Conservation (phyloP, 257 asterid species). For the Striga asiatica region DNA sequence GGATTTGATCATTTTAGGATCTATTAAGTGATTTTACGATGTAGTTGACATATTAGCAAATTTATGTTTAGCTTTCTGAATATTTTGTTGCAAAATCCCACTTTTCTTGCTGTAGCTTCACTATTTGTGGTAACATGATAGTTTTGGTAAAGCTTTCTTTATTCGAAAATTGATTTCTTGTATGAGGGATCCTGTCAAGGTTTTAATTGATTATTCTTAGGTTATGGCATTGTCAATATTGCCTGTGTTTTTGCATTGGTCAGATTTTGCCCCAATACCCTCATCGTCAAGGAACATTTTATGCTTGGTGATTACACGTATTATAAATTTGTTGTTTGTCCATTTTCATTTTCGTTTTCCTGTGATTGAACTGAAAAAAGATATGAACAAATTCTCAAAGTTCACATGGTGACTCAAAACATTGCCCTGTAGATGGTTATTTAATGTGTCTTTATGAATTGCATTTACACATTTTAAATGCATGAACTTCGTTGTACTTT, state of each 20-base stretch:
- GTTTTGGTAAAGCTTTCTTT: neutral
- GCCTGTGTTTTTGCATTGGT: slow-evolving; percentile 1
- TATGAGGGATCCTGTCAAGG: neutral
- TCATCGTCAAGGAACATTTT: too few species aligned
- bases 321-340: too few species aligned
- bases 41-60: too few species aligned
- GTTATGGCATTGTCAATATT: slow-evolving; percentile 3
- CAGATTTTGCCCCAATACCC: too few species aligned
- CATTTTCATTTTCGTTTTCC: neutral
- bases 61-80: too few species aligned
- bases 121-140: neutral
- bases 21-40: too few species aligned
- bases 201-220: neutral
- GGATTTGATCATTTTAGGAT: too few species aligned
- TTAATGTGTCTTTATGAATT: neutral
- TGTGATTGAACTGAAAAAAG: neutral
- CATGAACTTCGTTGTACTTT: neutral
- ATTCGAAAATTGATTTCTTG: neutral
- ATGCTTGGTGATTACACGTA: too few species aligned
- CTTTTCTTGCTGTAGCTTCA: neutral
- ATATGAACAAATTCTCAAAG: neutral
- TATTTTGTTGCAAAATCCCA: neutral
- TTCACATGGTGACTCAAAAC: neutral
- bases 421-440: neutral
- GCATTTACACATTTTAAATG: neutral